Evolutionary conservation across 2,329 filamentous ascomycete species (phyloP).

Genomic region (Penicillium capsulatum): DNA sequence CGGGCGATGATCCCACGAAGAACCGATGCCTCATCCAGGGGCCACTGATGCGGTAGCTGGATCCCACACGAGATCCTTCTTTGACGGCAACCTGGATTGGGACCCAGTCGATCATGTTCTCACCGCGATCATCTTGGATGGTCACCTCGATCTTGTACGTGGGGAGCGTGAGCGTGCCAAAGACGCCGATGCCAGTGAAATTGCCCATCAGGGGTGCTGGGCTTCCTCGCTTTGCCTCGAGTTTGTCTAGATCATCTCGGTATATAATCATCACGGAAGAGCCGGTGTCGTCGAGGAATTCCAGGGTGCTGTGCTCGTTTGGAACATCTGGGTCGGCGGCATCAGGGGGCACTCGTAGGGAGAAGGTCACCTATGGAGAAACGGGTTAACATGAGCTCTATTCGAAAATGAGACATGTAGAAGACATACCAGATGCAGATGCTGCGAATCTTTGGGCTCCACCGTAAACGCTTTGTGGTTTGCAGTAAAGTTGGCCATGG

Average conservation of each 20-base stretch:
- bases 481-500: neutral
- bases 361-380: neutral
- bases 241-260: neutral
- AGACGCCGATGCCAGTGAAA: neutral
- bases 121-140: neutral
- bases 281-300: slow-evolving; percentile 1
- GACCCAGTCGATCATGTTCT: neutral
- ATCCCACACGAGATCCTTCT: neutral
- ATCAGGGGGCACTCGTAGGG: neutral
- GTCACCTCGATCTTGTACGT: neutral
- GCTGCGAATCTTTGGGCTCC: neutral
- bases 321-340: no score
- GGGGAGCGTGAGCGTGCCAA: neutral
- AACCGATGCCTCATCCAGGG: slow-evolving; percentile 2
- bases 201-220: neutral
- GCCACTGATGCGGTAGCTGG: neutral
- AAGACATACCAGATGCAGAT: neutral
- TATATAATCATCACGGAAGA: neutral
- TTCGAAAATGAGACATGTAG: neutral
- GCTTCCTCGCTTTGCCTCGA: neutral
- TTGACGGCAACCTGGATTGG: slow-evolving; percentile 1
- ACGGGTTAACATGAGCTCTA: no score
- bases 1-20: slow-evolving; percentile 1
- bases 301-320: neutral
- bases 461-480: neutral